Conservation (phyloP, 306 rosid genomes). For the Mimosa pudica region DNA sequence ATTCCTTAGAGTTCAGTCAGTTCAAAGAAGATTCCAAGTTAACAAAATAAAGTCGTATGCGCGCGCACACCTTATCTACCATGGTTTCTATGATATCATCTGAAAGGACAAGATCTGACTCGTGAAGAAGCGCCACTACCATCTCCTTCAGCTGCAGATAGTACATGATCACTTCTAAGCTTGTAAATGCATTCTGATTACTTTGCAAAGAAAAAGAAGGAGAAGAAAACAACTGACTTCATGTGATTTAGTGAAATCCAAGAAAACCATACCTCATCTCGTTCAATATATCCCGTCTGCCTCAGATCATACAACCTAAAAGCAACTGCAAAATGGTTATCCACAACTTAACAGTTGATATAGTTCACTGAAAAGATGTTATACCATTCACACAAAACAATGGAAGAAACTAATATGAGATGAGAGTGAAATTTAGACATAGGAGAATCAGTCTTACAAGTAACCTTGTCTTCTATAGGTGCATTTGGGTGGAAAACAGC, state of each 20-base stretch:
- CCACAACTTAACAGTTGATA: conserved; percentile 31
- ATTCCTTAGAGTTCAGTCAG: background rate
- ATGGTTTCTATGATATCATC: conserved; percentile 54
- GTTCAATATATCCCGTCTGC: conserved; percentile 80
- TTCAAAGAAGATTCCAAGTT: conserved; percentile 7
- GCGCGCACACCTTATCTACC: conserved; percentile 56
- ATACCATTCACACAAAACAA: background rate
- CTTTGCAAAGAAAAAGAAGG: background rate
- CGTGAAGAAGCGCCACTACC: conserved; percentile 62
- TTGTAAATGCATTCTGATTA: background rate
- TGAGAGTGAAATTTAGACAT: background rate
- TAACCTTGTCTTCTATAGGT: conserved; percentile 63
- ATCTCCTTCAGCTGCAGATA: conserved; percentile 61
- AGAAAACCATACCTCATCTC: conserved; percentile 65
- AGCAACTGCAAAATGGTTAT: conserved; percentile 73
- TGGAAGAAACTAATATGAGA: conserved; percentile 14
- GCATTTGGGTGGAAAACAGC: conserved; percentile 81
- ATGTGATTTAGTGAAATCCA: background rate
- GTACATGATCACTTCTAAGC: background rate
- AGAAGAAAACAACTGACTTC: background rate
- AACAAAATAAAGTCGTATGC: background rate
- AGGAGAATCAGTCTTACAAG: conserved; percentile 54
- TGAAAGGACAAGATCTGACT: conserved; percentile 59
- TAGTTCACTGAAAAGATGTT: conserved; percentile 4
- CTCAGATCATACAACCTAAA: conserved; percentile 82